Percentiles rank a stretch among this genome's conserved stretches.
phyloP scores from a whole-genome alignment of 768 basidiomycete species.

The Calocera viscosa region DNA sequence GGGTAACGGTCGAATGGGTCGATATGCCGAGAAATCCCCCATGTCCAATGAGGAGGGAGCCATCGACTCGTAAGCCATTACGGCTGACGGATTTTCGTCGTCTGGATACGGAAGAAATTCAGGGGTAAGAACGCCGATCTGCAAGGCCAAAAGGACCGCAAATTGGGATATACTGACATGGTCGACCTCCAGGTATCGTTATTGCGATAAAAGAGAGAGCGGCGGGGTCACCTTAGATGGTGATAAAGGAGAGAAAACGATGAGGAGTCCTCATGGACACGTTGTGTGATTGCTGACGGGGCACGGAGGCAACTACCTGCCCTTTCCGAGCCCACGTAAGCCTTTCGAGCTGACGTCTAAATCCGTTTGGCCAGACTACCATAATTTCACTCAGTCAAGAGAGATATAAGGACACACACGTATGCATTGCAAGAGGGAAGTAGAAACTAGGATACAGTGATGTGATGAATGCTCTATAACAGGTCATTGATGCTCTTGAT shows the following conservation, averaged over 20 bases:
- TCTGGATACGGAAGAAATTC: constrained; percentile 8
- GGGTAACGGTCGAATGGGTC: constrained; percentile 1
- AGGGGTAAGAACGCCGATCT: background rate
- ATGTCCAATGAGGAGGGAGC: background rate
- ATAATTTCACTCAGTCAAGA: background rate
- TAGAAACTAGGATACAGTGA: constrained; percentile 8
- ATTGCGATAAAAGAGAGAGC: background rate
- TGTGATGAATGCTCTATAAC: constrained; percentile 8
- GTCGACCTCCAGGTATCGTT: background rate
- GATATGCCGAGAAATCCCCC: background rate
- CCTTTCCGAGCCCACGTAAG: background rate
- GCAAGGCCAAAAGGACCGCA: background rate
- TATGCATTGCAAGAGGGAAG: background rate
- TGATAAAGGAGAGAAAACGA: background rate
- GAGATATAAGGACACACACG: background rate
- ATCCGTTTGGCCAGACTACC: no score
- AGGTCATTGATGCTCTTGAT: constrained; percentile 9
- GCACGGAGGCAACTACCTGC: background rate
- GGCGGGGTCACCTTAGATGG: background rate
- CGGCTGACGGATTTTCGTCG: constrained; percentile 2
- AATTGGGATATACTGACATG: background rate
- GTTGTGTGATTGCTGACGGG: constrained; percentile 8
- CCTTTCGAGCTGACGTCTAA: background rate
- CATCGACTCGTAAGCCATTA: constrained; percentile 8
- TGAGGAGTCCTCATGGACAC: constrained; percentile 3